Conservation (phyloP, 208 protist genomes). For the Strigomonas culicis region DNA sequence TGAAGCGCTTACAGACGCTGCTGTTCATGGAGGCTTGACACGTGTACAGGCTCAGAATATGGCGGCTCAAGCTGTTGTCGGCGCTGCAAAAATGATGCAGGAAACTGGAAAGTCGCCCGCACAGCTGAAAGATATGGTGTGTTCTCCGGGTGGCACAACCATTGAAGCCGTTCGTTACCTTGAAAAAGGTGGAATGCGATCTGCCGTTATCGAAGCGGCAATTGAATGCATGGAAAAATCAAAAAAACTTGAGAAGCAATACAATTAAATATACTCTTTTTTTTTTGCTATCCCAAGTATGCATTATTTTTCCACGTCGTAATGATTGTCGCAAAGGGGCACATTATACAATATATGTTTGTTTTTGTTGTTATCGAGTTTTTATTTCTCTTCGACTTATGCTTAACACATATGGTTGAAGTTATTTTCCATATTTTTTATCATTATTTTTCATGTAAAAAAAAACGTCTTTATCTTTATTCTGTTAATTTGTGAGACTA, state of each 20-base stretch:
- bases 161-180: conserved; percentile 93
- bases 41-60: conserved; percentile 83
- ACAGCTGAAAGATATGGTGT: conserved; percentile 92
- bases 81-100: conserved; percentile 91
- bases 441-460: conserved; percentile 21
- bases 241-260: conserved; percentile 65
- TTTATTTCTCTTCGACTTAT: neutral
- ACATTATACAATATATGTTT: neutral
- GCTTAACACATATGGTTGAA: conserved; percentile 6
- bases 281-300: conserved; percentile 6
- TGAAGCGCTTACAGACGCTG: conserved; percentile 96
- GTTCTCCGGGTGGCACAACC: conserved; percentile 94
- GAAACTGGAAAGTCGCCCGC: conserved; percentile 56
- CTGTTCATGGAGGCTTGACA: conserved; percentile 87
- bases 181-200: conserved; percentile 88
- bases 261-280: conserved; percentile 23
- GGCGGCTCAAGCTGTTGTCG: conserved; percentile 91
- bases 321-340: neutral
- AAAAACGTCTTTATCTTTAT: conserved; percentile 15
- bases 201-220: conserved; percentile 92
- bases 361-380: neutral
- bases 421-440: conserved; percentile 7
- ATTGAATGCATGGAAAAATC: conserved; percentile 87
- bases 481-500: conserved; percentile 9
- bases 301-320: conserved; percentile 5